Evolutionary conservation across 1,284 basidiomycete genomes (phyloP).

Genomic region (Naganishia albida): DNA sequence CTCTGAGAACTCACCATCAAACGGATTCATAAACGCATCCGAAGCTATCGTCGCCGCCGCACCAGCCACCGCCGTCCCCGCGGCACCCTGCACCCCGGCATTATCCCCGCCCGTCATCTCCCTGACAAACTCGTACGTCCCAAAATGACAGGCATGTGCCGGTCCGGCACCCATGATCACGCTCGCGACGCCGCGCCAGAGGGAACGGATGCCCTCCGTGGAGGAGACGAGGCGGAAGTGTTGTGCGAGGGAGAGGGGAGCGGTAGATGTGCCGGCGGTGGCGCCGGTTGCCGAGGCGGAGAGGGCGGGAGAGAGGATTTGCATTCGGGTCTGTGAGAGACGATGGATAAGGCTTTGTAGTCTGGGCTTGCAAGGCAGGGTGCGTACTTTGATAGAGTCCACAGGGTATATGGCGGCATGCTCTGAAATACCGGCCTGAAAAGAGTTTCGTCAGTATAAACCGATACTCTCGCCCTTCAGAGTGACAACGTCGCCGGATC

Average conservation of each 20-base stretch:
- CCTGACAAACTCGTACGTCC: constrained; percentile 91
- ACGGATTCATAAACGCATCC: constrained; percentile 99
- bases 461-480: background rate
- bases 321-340: constrained; percentile 86
- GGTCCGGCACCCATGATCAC: constrained; percentile 97
- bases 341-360: background rate
- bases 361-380: background rate
- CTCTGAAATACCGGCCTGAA: constrained; percentile 94
- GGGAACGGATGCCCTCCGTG: constrained; percentile 83
- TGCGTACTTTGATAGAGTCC: constrained; percentile 91
- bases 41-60: constrained; percentile 91
- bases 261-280: constrained; percentile 68
- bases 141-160: constrained; percentile 97
- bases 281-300: constrained; percentile 69
- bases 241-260: constrained; percentile 38
- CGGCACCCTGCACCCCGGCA: constrained; percentile 51
- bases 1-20: constrained; percentile 93
- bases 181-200: constrained; percentile 97
- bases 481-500: background rate
- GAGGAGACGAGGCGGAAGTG: constrained; percentile 65
- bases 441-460: background rate
- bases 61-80: constrained; percentile 77
- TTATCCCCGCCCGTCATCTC: constrained; percentile 77
- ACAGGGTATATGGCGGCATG: constrained; percentile 99
- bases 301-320: constrained; percentile 66